Conservation (phyloP, 1,284 basidiomycete genomes). For the Marasmius fiardii region DNA sequence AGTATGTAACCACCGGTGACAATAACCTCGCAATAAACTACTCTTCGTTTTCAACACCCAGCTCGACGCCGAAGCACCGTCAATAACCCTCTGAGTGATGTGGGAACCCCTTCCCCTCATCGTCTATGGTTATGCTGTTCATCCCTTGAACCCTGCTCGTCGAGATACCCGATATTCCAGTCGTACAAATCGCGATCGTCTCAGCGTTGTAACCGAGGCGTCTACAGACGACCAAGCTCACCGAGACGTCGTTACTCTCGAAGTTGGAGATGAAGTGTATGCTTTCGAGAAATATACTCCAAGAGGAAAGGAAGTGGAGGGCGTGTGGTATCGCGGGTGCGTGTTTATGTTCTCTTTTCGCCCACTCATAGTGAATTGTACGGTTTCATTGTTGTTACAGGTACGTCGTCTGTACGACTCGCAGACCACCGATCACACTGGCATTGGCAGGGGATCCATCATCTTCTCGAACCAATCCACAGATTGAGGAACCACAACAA, state of each 20-base stretch:
- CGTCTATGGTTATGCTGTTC: conserved; percentile 80
- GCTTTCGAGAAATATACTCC: conserved; percentile 89
- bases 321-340: conserved; percentile 88
- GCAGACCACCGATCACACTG: conserved; percentile 67
- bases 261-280: conserved; percentile 95
- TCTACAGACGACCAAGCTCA: conserved; percentile 66
- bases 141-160: conserved; percentile 71
- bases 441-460: conserved; percentile 53
- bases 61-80: conserved; percentile 2
- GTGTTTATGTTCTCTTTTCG: conserved; percentile 32
- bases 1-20: conserved; percentile 7
- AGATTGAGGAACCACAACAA: conserved; percentile 73
- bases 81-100: conserved; percentile 23
- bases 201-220: conserved; percentile 68
- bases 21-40: too few species aligned
- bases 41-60: conserved; percentile 7
- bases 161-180: conserved; percentile 66
- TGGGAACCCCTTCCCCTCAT: conserved; percentile 82
- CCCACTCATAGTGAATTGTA: conserved; percentile 5
- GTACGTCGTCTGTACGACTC: conserved; percentile 85
- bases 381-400: conserved; percentile 34
- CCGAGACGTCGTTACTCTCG: conserved; percentile 76
- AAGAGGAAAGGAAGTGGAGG: conserved; percentile 68
- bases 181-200: conserved; percentile 42
- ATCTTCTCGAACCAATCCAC: conserved; percentile 48